Conservation (phyloP, 2,329 filamentous ascomycete genomes). For the Phaeoacremonium minimum region DNA sequence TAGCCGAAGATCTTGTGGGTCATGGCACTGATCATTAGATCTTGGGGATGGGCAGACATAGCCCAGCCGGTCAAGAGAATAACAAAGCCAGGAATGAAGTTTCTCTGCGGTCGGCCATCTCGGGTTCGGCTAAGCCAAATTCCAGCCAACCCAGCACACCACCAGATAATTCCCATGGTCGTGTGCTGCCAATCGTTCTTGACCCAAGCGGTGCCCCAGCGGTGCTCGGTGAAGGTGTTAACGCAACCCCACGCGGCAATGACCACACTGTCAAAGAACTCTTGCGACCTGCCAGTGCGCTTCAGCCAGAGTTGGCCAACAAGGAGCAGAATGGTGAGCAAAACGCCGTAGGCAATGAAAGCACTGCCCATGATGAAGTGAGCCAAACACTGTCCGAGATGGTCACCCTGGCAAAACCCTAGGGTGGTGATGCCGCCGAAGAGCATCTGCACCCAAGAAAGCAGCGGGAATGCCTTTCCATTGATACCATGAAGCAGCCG, state of each 20-base stretch:
- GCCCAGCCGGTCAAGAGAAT: slow-evolving; percentile 91
- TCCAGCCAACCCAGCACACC: slow-evolving; percentile 85
- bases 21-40: slow-evolving; percentile 77
- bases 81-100: slow-evolving; percentile 88
- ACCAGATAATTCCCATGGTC: slow-evolving; percentile 99
- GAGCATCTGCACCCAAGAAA: slow-evolving; percentile 89
- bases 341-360: slow-evolving; percentile 89
- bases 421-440: slow-evolving; percentile 91
- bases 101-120: slow-evolving; percentile 82
- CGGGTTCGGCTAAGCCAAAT: slow-evolving; percentile 87
- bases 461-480: slow-evolving; percentile 81
- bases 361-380: slow-evolving; percentile 99
- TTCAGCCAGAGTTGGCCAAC: slow-evolving; percentile 86
- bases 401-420: slow-evolving; percentile 89
- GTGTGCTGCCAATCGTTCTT: slow-evolving; percentile 96
- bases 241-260: slow-evolving; percentile 95
- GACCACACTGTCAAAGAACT: slow-evolving; percentile 90
- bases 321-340: slow-evolving; percentile 80
- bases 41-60: slow-evolving; percentile 89
- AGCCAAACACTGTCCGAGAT: slow-evolving; percentile 85
- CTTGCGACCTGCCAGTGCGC: slow-evolving; percentile 80
- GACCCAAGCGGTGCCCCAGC: slow-evolving; percentile 86
- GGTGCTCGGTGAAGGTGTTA: slow-evolving; percentile 97
- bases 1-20: slow-evolving; percentile 90
- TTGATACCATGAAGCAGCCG: slow-evolving; percentile 74